Evolutionary conservation across 345 rosid genomes (phyloP).

Genomic region (Salix exigua): DNA sequence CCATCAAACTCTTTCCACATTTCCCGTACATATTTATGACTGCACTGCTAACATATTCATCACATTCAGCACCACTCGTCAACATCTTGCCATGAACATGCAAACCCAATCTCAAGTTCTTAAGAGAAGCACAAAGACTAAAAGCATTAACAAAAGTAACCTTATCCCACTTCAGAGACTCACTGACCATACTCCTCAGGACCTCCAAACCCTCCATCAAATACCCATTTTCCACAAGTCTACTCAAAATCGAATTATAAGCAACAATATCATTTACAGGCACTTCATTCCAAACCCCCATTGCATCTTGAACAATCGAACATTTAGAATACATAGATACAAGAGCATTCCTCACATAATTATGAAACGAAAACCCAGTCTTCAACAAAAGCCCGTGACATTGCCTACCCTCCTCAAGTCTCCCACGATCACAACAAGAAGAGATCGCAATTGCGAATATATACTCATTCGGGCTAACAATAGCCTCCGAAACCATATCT

Average conservation of each 20-base stretch:
- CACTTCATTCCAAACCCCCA: conserved; percentile 36
- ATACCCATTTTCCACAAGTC: conserved; percentile 49
- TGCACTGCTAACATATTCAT: conserved; percentile 40
- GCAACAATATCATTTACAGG: conserved; percentile 44
- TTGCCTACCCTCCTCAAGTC: conserved; percentile 55
- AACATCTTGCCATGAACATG: conserved; percentile 55
- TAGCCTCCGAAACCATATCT: conserved; percentile 38
- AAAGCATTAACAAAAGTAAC: conserved; percentile 51
- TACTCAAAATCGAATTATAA: conserved; percentile 57
- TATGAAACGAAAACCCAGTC: conserved; percentile 54
- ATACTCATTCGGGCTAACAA: conserved; percentile 54
- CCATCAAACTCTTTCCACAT: conserved; percentile 46
- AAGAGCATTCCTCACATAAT: conserved; percentile 57
- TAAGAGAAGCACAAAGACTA: conserved; percentile 48
- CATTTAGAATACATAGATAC: conserved; percentile 51
- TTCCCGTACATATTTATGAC: conserved; percentile 75
- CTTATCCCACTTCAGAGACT: conserved; percentile 45
- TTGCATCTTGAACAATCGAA: conserved; percentile 38
- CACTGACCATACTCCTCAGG: conserved; percentile 40
- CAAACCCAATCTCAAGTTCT: conserved; percentile 51
- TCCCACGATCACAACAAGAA: conserved; percentile 46
- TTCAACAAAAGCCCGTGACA: conserved; percentile 63
- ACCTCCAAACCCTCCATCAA: conserved; percentile 47
- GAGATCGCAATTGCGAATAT: conserved; percentile 51
- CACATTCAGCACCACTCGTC: conserved; percentile 32